Base-by-base conservation (phyloP, 2,329 filamentous ascomycete species). In the Dothideomycetidae sp. region DNA sequence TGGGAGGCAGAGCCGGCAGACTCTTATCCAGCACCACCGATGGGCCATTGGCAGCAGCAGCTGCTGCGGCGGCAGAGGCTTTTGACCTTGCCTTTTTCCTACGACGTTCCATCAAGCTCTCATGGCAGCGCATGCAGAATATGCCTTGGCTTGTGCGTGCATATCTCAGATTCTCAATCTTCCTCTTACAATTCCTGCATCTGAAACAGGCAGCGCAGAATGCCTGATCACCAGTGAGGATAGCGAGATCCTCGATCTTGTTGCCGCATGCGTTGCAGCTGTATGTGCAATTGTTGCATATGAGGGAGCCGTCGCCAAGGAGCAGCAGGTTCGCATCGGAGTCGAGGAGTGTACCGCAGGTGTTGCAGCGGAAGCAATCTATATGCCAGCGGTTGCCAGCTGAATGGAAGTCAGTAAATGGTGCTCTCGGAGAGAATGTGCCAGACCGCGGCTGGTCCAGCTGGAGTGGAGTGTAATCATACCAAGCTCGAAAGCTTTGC, bases 281-380 rank as follows among this genome's bases (percentile, higher is more conserved):
- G 60, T 98, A 98, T 37, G 90, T 96, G 66, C 90, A 98, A 61
- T 94, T 93, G 66, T 93, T 96, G 70, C 90, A 98, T 50, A 98
- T 96, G 48, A 98, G 75, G 12, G 88, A 96, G 47, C 90, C 90
- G 63, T 98, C 90, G 57, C 90, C 90, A 45, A 98, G 81, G 16
- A 98, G 79, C 36, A 98, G 77, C 34, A 98, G 78, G 61, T 96
- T 96, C 51, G 90, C 90, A 56, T 98, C 88, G 44, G 90, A 96
- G 64, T 98, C 90, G 62, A 98, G 84, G 41, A 94, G 76, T 43
- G 86, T 94, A 53, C 77, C 75, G 68, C 88, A 98, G 39, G 82
- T 92, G 59, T 93, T 90, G 70, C 88, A 96, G 56, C 86, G 81
- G 64, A 98, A 98, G 67, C 90, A 98, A 64, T 94, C 82, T 54